Percentiles rank a stretch among this genome's conserved stretches.
These are phyloP conservation scores for Apiospora pterosperma DNA, from an alignment of 2,329 filamentous ascomycete genomes.

Conservation along the genomic window DNA sequence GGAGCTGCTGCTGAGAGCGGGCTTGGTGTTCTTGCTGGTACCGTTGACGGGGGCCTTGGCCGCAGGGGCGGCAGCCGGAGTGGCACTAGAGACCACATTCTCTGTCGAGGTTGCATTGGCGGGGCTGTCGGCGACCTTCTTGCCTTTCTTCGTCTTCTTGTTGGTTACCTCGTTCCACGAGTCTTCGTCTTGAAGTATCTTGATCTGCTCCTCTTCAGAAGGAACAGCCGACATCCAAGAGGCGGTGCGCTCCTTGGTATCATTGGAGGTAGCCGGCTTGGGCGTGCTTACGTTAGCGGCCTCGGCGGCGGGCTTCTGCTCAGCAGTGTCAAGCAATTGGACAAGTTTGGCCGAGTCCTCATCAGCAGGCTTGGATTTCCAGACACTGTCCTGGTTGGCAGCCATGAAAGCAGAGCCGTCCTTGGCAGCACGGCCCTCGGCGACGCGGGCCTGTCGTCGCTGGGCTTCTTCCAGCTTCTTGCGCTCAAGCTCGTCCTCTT, in stretches of 20 bases:
- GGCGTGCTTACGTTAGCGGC: conserved; percentile 26
- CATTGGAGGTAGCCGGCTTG: conserved; percentile 25
- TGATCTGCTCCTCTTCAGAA: conserved; percentile 61
- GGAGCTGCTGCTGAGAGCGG: conserved; percentile 27
- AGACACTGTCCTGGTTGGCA: conserved; percentile 37
- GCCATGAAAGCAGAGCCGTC: conserved; percentile 65
- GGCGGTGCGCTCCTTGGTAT: conserved; percentile 28
- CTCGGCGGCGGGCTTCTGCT: conserved; percentile 29
- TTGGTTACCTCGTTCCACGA: conserved; percentile 58
- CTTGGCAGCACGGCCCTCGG: conserved; percentile 79
- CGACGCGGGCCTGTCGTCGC: conserved; percentile 74
- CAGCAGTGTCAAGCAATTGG: conserved; percentile 58
- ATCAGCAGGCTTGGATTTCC: conserved; percentile 32
- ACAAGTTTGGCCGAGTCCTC: conserved; percentile 23
- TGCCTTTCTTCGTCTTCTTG: conserved; percentile 32
- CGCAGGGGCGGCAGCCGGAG: conserved; percentile 14
- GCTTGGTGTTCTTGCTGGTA: conserved; percentile 25
- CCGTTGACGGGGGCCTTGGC: conserved; percentile 19
- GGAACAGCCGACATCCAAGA: conserved; percentile 50
- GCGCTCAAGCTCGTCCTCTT: conserved; percentile 76
- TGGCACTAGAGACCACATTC: conserved; percentile 12
- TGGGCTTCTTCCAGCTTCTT: conserved; percentile 78
- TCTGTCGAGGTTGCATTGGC: conserved; percentile 15
- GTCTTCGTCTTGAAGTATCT: conserved; percentile 49
- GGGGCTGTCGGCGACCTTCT: conserved; percentile 28